Conservation (phyloP, 257 asterid species). For the Paraleonurus japonicus region DNA sequence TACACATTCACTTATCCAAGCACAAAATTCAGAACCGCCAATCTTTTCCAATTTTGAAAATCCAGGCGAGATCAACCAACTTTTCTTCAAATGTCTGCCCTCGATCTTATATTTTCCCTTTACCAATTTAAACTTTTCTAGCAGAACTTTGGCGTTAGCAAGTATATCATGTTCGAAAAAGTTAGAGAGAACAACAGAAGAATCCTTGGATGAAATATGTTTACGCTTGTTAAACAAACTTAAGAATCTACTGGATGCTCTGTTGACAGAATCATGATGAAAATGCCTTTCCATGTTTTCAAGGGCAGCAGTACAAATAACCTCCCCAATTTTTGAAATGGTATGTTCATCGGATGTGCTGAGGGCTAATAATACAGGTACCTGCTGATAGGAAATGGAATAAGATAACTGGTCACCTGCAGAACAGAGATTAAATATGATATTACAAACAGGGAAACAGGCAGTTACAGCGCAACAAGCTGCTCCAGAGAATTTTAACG, state of each 20-base stretch:
- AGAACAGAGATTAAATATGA: conserved; percentile 54
- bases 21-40: conserved; percentile 75
- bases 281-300: conserved; percentile 49
- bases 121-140: conserved; percentile 50
- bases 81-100: conserved; percentile 38
- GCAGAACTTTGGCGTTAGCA: conserved; percentile 49
- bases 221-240: conserved; percentile 50
- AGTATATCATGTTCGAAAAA: conserved; percentile 61
- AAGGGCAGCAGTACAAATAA: conserved; percentile 67
- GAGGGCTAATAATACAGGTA: conserved; percentile 64
- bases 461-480: conserved; percentile 1
- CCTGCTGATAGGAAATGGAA: conserved; percentile 91
- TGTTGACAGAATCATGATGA: conserved; percentile 27
- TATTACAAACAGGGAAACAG: conserved; percentile 35
- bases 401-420: conserved; percentile 93
- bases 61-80: conserved; percentile 59
- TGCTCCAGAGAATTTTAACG: conserved; percentile 1
- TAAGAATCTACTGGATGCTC: conserved; percentile 38
- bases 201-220: conserved; percentile 55
- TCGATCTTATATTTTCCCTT: conserved; percentile 41
- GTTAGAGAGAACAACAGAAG: conserved; percentile 55
- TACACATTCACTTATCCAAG: conserved; percentile 75
- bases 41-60: conserved; percentile 61
- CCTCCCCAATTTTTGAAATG: conserved; percentile 76
- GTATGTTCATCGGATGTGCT: conserved; percentile 55